Evolutionary conservation across 768 basidiomycete species (phyloP).

Genomic region (Amanita pseudoporphyria): DNA sequence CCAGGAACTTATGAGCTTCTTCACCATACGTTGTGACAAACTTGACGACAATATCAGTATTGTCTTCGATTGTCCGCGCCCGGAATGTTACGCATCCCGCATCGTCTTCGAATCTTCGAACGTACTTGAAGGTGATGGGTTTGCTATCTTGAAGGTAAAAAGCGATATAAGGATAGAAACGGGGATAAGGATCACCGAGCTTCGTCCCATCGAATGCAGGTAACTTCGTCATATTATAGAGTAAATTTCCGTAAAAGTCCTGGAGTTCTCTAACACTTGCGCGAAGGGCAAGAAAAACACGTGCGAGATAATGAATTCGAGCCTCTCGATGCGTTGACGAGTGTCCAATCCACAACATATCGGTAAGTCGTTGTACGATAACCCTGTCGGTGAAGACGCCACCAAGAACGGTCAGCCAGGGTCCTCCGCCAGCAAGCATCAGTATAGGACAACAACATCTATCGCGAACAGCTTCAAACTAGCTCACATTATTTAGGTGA

Average conservation of each 20-base stretch:
- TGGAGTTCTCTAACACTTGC: conserved; percentile 9
- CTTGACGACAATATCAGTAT: conserved; percentile 8
- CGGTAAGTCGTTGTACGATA: conserved; percentile 15
- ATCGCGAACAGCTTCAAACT: background rate
- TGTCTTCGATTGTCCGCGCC: conserved; percentile 3
- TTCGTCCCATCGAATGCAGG: background rate
- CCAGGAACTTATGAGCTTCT: conserved; percentile 7
- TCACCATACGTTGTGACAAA: conserved; percentile 8
- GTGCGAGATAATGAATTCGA: conserved; percentile 11
- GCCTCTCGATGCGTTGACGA: conserved; percentile 13
- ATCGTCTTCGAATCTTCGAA: conserved; percentile 8
- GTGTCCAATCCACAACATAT: conserved; percentile 14
- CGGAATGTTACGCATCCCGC: conserved; percentile 10
- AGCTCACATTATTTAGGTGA: background rate
- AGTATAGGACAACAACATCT: conserved; percentile 23
- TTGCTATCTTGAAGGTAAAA: conserved; percentile 3
- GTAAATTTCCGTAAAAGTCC: conserved; percentile 10
- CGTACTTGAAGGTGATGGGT: conserved; percentile 8
- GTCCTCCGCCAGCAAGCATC: conserved; percentile 19
- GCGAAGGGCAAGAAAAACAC: conserved; percentile 12
- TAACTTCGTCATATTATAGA: background rate
- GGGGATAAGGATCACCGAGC: conserved; percentile 10
- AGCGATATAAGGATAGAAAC: conserved; percentile 13
- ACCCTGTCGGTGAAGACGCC: conserved; percentile 13
- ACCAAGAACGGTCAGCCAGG: conserved; percentile 2